Evolutionary conservation across 345 rosid species (phyloP).

Genomic region (Eucalyptus guilfoylei): DNA sequence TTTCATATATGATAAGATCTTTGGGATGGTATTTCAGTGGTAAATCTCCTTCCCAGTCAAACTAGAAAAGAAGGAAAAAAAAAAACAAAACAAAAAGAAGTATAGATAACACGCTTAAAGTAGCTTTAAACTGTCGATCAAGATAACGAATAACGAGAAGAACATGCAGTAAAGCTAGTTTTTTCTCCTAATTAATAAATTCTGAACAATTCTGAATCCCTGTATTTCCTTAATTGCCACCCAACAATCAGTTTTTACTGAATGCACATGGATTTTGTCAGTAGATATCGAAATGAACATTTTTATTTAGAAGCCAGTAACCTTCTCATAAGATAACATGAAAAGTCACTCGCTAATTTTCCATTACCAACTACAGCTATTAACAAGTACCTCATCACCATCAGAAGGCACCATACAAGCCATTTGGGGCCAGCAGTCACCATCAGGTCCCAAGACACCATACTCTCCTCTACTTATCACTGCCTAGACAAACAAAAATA

Average conservation of each 20-base stretch:
- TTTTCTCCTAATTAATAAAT: background rate
- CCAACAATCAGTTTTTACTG: background rate
- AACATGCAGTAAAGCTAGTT: background rate
- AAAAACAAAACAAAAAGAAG: background rate
- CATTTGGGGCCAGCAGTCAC: slow-evolving; percentile 91
- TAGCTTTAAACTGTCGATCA: background rate
- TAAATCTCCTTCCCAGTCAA: slow-evolving; percentile 99
- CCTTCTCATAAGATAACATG: background rate
- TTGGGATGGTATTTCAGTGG: slow-evolving; percentile 57
- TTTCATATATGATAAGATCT: slow-evolving; percentile 83
- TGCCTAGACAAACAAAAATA: slow-evolving; percentile 38
- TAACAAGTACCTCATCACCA: slow-evolving; percentile 47
- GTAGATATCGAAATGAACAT: background rate
- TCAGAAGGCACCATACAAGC: slow-evolving; percentile 64
- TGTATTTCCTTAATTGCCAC: background rate
- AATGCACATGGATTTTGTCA: background rate
- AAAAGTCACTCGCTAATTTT: background rate
- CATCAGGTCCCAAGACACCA: slow-evolving; percentile 58
- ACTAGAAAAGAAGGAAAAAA: slow-evolving; percentile 25
- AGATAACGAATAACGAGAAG: background rate
- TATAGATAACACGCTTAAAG: background rate
- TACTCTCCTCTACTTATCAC: slow-evolving; percentile 79
- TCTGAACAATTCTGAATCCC: background rate
- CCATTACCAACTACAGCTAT: background rate
- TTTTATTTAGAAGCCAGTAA: background rate